phyloP scores from a whole-genome alignment of 2,329 filamentous ascomycete genomes.

The Chalaropsis ovoidea region DNA sequence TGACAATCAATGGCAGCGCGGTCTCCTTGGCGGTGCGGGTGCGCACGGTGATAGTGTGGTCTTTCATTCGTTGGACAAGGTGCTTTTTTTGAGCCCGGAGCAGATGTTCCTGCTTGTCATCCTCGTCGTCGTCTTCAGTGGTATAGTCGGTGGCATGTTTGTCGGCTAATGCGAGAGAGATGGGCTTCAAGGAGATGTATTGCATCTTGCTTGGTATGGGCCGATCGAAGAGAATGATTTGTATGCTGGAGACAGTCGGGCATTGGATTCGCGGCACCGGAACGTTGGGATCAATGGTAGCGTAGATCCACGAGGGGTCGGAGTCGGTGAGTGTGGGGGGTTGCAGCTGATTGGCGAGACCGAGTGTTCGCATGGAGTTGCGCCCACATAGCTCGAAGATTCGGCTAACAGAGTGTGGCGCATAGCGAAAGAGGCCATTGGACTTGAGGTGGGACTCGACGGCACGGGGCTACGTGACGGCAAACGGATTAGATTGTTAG shows the following conservation, averaged over 20 bases:
- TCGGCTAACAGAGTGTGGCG: conserved; percentile 65
- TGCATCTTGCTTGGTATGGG: conserved; percentile 85
- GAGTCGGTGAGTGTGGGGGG: conserved; percentile 39
- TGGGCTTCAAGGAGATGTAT: conserved; percentile 84
- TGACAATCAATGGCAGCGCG: conserved; percentile 68
- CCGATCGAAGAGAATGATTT: conserved; percentile 80
- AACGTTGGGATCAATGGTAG: conserved; percentile 43
- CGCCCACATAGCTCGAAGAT: conserved; percentile 80
- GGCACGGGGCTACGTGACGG: conserved; percentile 50
- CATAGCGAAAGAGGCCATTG: conserved; percentile 73
- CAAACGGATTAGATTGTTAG: not conserved
- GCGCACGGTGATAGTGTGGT: conserved; percentile 75
- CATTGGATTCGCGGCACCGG: conserved; percentile 64
- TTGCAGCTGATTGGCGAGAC: conserved; percentile 58
- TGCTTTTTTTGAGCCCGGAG: conserved; percentile 51
- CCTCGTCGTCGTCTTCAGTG: conserved; percentile 51
- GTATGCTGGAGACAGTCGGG: conserved; percentile 60
- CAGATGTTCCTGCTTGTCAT: conserved; percentile 53
- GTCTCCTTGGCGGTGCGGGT: conserved; percentile 71
- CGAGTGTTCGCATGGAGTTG: conserved; percentile 73
- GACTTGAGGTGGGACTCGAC: conserved; percentile 82
- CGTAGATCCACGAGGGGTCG: conserved; percentile 60
- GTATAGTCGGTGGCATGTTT: conserved; percentile 40
- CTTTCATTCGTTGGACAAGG: conserved; percentile 74
- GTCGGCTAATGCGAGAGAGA: conserved; percentile 73